Evolutionary conservation across 495 filamentous ascomycete species (phyloP).

Genomic region (Cairneyella variabilis): DNA sequence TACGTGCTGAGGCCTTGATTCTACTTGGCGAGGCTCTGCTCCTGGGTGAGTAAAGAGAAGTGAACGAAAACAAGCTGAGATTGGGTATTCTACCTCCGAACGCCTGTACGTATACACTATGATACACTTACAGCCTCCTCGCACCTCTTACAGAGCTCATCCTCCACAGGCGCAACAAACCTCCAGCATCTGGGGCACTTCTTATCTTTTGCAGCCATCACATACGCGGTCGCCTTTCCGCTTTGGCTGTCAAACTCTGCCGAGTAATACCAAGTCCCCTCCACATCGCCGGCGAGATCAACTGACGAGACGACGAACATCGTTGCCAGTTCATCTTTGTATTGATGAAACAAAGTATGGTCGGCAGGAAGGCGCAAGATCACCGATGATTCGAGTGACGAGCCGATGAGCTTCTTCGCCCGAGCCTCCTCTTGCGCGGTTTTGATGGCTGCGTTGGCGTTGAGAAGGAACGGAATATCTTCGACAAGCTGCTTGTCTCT

Average conservation of each 20-base stretch:
- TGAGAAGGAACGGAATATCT: conserved; percentile 56
- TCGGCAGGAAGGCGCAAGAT: conserved; percentile 36
- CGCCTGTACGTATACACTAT: no score
- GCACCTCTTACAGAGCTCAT: conserved; percentile 69
- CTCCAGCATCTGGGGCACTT: conserved; percentile 93
- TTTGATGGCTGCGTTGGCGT: conserved; percentile 61
- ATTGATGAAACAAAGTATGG: conserved; percentile 42
- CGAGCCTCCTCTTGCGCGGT: conserved; percentile 64
- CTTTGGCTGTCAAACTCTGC: conserved; percentile 50
- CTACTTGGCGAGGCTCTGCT: no score
- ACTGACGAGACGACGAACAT: conserved; percentile 78
- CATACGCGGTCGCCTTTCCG: conserved; percentile 41
- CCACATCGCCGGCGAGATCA: conserved; percentile 34
- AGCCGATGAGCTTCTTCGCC: conserved; percentile 61
- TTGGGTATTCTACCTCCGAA: no score
- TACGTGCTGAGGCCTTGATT: no score
- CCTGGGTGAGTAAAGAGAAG: no score
- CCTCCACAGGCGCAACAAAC: conserved; percentile 57
- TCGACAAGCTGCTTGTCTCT: conserved; percentile 27
- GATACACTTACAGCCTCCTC: conserved; percentile 60
- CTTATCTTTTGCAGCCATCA: conserved; percentile 58
- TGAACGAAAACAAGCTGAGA: no score
- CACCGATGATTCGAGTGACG: conserved; percentile 68
- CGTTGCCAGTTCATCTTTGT: conserved; percentile 59
- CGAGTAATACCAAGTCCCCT: conserved; percentile 49